A percentile compares a stretch with the other conserved stretches of the same genome.
Evolutionary conservation across 352 stramenopile species (phyloP).

Genomic region (Phytophthora pini): DNA sequence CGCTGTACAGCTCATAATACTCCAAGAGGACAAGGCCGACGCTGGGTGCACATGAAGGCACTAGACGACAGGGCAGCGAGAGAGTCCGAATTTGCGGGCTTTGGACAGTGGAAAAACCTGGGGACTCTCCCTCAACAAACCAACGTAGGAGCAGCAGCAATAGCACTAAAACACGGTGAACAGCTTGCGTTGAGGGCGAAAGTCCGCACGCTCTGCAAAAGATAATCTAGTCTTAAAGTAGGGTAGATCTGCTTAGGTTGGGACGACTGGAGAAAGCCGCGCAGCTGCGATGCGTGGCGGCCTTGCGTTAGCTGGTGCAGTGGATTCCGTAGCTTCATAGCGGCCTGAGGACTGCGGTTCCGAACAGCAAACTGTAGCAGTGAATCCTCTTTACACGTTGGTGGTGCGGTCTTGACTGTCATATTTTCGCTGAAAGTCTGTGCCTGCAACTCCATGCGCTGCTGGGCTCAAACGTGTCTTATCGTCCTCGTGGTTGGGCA

Average conservation of each 20-base stretch:
- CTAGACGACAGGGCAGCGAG: slow-evolving; percentile 17
- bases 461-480: slow-evolving; percentile 32
- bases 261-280: neutral
- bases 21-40: slow-evolving; percentile 26
- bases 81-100: slow-evolving; percentile 2
- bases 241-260: slow-evolving; percentile 8
- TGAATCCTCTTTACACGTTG: slow-evolving; percentile 22
- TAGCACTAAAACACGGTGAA: slow-evolving; percentile 32
- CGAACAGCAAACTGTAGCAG: slow-evolving; percentile 8
- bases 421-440: slow-evolving; percentile 12
- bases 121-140: slow-evolving; percentile 20
- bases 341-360: slow-evolving; percentile 14
- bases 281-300: neutral
- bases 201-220: slow-evolving; percentile 32
- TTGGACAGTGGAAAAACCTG: slow-evolving; percentile 1
- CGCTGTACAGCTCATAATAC: slow-evolving; percentile 28
- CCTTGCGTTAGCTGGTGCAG: slow-evolving; percentile 17
- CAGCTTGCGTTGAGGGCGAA: slow-evolving; percentile 29
- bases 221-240: slow-evolving; percentile 39
- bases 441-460: slow-evolving; percentile 10
- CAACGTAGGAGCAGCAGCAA: slow-evolving; percentile 28
- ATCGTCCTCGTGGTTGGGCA: slow-evolving; percentile 58
- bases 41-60: slow-evolving; percentile 12
- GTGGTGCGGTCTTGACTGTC: slow-evolving; percentile 12
- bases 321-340: slow-evolving; percentile 15